These are phyloP conservation scores for Blastobotrys illinoisensis DNA, from an alignment of 1,139 yeast species.

Conservation along the genomic window DNA sequence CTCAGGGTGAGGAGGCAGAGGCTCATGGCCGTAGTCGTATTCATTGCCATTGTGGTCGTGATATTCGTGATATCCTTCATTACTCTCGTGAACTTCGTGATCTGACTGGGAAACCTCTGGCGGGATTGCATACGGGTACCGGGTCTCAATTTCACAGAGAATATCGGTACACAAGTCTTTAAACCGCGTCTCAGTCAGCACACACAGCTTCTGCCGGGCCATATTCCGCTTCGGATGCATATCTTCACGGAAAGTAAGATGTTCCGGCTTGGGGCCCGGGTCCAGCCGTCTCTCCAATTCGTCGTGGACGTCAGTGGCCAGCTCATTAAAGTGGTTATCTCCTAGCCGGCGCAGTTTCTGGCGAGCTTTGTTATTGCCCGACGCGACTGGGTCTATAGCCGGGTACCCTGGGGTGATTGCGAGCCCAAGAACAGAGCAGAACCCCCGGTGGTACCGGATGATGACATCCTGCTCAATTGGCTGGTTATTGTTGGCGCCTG, in stretches of 20 bases:
- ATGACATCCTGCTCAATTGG: constrained; percentile 8
- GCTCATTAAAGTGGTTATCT: constrained; percentile 78
- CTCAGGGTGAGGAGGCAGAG: neutral
- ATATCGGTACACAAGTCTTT: constrained; percentile 90
- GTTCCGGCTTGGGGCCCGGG: constrained; percentile 20
- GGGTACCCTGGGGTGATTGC: neutral
- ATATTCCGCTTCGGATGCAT: constrained; percentile 94
- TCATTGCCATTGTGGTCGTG: too few relatives aligned
- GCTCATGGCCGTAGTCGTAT: neutral
- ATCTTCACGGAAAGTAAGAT: constrained; percentile 24
- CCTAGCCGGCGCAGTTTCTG: constrained; percentile 78
- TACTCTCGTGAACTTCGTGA: neutral
- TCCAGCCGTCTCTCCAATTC: constrained; percentile 73
- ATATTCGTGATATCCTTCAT: too few relatives aligned
- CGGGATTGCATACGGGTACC: constrained; percentile 31
- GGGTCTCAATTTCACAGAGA: constrained; percentile 75
- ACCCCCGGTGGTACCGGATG: constrained; percentile 15
- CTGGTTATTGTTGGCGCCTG: constrained; percentile 1
- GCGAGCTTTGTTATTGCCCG: constrained; percentile 59
- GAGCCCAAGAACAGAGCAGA: constrained; percentile 15
- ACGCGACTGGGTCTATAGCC: neutral
- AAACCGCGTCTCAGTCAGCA: constrained; percentile 75
- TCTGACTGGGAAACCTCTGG: neutral
- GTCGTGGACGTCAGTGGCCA: constrained; percentile 89
- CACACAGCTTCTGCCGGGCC: constrained; percentile 87